A percentile compares a stretch with the other conserved stretches of the same genome.
These are phyloP conservation scores for Cytospora mali DNA, from an alignment of 2,329 filamentous ascomycete species.

Conservation along the genomic window DNA sequence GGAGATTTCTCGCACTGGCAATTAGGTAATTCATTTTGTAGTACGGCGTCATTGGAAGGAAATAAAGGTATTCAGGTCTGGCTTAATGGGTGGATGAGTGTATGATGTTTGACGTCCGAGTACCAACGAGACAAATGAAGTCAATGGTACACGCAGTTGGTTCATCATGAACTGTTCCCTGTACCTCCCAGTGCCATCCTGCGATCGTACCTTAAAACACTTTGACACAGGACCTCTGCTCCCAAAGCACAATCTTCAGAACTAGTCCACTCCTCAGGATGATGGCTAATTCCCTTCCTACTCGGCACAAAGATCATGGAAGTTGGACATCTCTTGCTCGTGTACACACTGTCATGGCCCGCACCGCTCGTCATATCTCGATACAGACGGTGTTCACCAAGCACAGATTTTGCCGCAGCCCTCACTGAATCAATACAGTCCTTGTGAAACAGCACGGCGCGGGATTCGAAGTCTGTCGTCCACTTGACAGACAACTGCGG, in stretches of 20 bases:
- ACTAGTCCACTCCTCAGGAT: conserved; percentile 64
- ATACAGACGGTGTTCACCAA: conserved; percentile 49
- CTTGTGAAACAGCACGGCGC: conserved; percentile 65
- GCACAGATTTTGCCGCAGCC: conserved; percentile 58
- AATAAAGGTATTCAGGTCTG: neutral
- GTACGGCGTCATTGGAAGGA: neutral
- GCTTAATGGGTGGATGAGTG: too few species aligned
- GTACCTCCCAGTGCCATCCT: neutral
- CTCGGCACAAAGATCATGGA: conserved; percentile 71
- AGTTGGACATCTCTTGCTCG: conserved; percentile 60
- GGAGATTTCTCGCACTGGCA: neutral
- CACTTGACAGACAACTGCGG: conserved; percentile 55
- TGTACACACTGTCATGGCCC: conserved; percentile 58
- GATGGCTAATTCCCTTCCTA: conserved; percentile 64
- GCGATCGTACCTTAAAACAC: conserved; percentile 44
- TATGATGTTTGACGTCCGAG: too few species aligned
- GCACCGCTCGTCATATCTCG: conserved; percentile 46
- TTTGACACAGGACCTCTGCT: conserved; percentile 51
- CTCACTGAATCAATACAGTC: conserved; percentile 69
- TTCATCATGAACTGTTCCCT: neutral
- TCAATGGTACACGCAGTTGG: neutral
- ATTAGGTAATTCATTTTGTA: neutral
- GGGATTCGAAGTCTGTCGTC: conserved; percentile 62
- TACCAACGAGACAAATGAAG: neutral
- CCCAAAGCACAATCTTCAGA: conserved; percentile 62